Percentiles rank a stretch among this genome's conserved stretches.
Evolutionary conservation across 139 green algal genomes (phyloP).

Genomic region (Dunaliella sp.): DNA sequence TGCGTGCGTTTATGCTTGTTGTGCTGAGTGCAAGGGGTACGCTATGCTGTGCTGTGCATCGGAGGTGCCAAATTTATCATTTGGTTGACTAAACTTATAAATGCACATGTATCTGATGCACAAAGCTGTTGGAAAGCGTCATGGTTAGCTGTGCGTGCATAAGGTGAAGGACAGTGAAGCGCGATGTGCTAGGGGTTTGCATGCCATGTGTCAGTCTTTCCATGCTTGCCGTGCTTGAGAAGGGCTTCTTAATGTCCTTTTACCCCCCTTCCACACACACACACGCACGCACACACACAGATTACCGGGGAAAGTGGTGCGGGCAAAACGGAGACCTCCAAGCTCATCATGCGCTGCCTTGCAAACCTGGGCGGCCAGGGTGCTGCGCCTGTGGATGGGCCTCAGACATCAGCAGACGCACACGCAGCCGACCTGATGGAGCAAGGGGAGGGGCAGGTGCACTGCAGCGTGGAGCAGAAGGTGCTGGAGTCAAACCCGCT

Average conservation of each 20-base stretch:
- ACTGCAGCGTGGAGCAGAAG: conserved; percentile 36
- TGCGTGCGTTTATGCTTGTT: too few relatives aligned
- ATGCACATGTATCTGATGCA: too few relatives aligned
- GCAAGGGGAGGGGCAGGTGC: conserved; percentile 2
- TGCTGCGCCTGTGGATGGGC: background rate
- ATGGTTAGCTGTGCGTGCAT: background rate
- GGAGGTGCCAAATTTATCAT: too few relatives aligned
- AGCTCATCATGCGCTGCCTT: conserved; percentile 94
- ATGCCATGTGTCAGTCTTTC: too few relatives aligned
- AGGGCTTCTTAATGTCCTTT: background rate
- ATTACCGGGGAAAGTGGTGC: conserved; percentile 92
- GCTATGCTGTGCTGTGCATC: too few relatives aligned
- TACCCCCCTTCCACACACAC: background rate
- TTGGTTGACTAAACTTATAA: too few relatives aligned
- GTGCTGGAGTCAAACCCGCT: conserved; percentile 95
- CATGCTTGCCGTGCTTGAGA: background rate
- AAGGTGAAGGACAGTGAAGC: background rate
- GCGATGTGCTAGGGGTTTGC: too few relatives aligned
- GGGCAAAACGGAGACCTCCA: conserved; percentile 98
- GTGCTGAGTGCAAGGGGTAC: too few relatives aligned
- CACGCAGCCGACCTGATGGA: conserved; percentile 15
- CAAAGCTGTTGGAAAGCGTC: too few relatives aligned
- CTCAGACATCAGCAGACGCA: conserved; percentile 20
- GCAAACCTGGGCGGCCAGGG: conserved; percentile 46
- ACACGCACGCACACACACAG: conserved; percentile 32